Conservation (phyloP, 345 rosid genomes). For the Populus ilicifolia region DNA sequence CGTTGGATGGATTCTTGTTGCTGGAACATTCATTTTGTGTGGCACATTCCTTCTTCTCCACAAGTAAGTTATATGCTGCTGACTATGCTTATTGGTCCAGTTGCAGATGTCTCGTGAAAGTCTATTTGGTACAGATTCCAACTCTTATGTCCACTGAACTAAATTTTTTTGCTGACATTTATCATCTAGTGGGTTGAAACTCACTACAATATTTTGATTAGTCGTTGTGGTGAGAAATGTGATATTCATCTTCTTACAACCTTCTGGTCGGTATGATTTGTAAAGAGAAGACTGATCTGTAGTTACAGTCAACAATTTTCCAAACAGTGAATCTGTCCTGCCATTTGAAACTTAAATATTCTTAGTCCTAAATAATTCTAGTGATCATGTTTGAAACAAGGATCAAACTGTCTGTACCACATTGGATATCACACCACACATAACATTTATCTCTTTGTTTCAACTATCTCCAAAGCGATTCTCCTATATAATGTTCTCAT, state of each 20-base stretch:
- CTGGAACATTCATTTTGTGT: conserved; percentile 82
- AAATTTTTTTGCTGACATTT: not conserved
- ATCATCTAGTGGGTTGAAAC: not conserved
- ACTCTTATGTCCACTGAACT: not conserved
- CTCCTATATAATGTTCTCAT: not conserved
- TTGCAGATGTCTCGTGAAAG: not conserved
- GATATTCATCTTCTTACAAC: too few relatives aligned
- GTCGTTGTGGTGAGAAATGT: too few relatives aligned
- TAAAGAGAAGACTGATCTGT: not conserved
- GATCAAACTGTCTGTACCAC: not conserved
- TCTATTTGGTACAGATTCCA: not conserved
- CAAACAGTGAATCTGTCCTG: not conserved
- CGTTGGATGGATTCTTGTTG: conserved; percentile 83
- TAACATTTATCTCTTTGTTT: not conserved
- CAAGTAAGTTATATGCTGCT: conserved; percentile 47
- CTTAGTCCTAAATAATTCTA: not conserved
- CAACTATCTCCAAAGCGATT: not conserved
- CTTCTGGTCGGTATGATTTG: not conserved
- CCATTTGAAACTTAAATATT: not conserved
- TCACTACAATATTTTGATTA: not conserved
- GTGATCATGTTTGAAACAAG: not conserved
- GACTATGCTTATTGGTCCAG: not conserved
- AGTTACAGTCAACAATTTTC: not conserved
- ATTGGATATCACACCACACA: not conserved
- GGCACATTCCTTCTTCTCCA: conserved; percentile 88